Conservation (phyloP, 495 filamentous ascomycete genomes). For the Hypomontagnella monticulosa region DNA sequence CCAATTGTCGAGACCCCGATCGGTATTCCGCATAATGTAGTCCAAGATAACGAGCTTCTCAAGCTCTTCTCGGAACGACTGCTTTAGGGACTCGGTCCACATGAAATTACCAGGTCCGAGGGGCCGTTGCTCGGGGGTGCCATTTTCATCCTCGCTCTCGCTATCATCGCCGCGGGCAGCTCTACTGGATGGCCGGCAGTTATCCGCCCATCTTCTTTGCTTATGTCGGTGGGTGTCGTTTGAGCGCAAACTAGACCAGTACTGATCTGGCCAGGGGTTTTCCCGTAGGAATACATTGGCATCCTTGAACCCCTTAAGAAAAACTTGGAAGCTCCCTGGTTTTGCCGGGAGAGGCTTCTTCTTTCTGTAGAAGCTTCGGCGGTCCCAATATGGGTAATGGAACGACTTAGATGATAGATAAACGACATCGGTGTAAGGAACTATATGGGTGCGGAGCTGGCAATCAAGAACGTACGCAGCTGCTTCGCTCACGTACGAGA, state of each 20-base stretch:
- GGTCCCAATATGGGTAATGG: slow-evolving; percentile 97
- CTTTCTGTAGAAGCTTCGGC: slow-evolving; percentile 85
- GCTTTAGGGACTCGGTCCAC: slow-evolving; percentile 90
- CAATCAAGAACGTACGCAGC: slow-evolving; percentile 95
- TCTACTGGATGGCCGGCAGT: slow-evolving; percentile 76
- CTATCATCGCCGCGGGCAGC: slow-evolving; percentile 69
- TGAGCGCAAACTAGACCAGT: slow-evolving; percentile 76
- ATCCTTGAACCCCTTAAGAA: slow-evolving; percentile 95
- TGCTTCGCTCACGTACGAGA: slow-evolving; percentile 99
- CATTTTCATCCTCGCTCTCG: slow-evolving; percentile 69
- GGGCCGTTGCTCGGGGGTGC: slow-evolving; percentile 38
- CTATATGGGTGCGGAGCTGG: slow-evolving; percentile 87
- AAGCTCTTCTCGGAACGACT: slow-evolving; percentile 91
- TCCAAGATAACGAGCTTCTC: slow-evolving; percentile 98
- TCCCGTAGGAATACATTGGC: slow-evolving; percentile 94
- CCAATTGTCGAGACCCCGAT: slow-evolving; percentile 97
- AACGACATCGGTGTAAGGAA: slow-evolving; percentile 96
- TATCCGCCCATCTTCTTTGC: slow-evolving; percentile 79
- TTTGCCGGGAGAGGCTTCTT: slow-evolving; percentile 90
- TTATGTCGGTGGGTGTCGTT: slow-evolving; percentile 76
- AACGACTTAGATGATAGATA: slow-evolving; percentile 96
- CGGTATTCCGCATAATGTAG: slow-evolving; percentile 99
- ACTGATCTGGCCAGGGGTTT: slow-evolving; percentile 97
- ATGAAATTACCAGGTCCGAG: slow-evolving; percentile 68
- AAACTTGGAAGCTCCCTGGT: slow-evolving; percentile 95